Evolutionary conservation across 2,329 filamentous ascomycete species (phyloP), one percentile per base, ranked within the genome.

Genomic region (Knoxdaviesia capensis): DNA sequence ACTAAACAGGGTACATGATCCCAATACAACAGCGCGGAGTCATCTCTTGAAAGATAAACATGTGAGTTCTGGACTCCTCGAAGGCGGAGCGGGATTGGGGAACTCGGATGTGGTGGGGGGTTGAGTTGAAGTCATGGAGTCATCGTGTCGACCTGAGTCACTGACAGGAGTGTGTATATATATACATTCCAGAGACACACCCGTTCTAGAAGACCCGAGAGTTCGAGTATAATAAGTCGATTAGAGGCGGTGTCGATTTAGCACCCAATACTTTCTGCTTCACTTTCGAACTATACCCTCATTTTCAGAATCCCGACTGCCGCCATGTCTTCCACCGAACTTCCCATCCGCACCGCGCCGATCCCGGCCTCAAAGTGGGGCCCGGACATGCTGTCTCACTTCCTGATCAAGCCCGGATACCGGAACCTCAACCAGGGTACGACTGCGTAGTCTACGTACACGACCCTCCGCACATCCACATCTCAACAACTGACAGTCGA

Each of bases 401-500:
- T 88, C 54, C 58, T 74, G n/a, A 72, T 87, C 45, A 71, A 75
- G 39, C 65, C 71, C 0, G 63, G 64, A n/a, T 85, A 74, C 55
- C 66, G 64, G 41, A 86, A 85, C 53, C 61, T 92, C 42, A 92
- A 92, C 56, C 80, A 92, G 53, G 83, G 81, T 82, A 60, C 28
- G 9, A 43, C 20, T 32, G 28, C 36, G 31, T 30, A 36, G 40
- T 9, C 29, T 31, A 39, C 6, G n/a, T 10, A 20, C 10, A 10
- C 30, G 29, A 29, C 10, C 30, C 8, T 10, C 31, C 7, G 10
- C 6, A 6, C 38, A 6, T 7, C 2, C 10, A n/a, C n/a, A n/a
- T n/a, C n/a, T n/a, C n/a, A n/a, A n/a, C n/a, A n/a, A n/a, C 37
- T 40, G 20, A 11, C 41, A 54, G 50, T 4, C 29, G 35, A 29